phyloP scores from a whole-genome alignment of 2,329 filamentous ascomycete genomes.

The Penicillium nordicum region DNA sequence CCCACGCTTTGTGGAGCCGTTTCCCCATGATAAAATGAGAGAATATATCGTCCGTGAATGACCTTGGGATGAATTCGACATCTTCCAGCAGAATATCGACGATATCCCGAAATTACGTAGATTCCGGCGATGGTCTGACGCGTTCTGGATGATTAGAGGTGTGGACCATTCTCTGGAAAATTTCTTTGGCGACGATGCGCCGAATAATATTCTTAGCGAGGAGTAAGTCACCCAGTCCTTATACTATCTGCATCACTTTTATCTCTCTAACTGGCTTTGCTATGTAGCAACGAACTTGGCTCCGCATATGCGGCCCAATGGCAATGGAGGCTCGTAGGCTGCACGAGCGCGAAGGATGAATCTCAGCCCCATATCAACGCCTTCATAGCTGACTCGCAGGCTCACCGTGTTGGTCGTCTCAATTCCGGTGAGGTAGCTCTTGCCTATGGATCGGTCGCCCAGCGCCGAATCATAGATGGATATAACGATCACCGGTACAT shows the following conservation, averaged over 20 bases:
- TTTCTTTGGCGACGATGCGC: neutral
- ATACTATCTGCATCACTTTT: neutral
- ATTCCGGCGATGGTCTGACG: neutral
- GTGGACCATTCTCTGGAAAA: neutral
- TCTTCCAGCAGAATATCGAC: neutral
- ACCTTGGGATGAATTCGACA: neutral
- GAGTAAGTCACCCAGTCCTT: neutral
- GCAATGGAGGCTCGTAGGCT: neutral
- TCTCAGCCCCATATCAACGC: neutral
- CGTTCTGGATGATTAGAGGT: neutral
- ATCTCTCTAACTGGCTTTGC: neutral
- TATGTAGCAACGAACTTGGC: neutral
- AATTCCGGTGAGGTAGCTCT: neutral
- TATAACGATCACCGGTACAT: neutral
- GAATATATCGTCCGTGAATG: neutral
- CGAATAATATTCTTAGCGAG: no score
- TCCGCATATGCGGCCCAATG: neutral
- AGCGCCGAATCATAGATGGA: neutral
- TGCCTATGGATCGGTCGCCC: neutral
- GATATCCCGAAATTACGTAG: neutral
- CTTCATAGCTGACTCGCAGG: neutral
- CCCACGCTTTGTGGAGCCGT: neutral
- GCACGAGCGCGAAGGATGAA: neutral
- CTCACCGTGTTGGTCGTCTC: neutral
- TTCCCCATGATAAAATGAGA: neutral